Evolutionary conservation across 2,329 filamentous ascomycete species (phyloP).

Genomic region (Fusarium torreyae): DNA sequence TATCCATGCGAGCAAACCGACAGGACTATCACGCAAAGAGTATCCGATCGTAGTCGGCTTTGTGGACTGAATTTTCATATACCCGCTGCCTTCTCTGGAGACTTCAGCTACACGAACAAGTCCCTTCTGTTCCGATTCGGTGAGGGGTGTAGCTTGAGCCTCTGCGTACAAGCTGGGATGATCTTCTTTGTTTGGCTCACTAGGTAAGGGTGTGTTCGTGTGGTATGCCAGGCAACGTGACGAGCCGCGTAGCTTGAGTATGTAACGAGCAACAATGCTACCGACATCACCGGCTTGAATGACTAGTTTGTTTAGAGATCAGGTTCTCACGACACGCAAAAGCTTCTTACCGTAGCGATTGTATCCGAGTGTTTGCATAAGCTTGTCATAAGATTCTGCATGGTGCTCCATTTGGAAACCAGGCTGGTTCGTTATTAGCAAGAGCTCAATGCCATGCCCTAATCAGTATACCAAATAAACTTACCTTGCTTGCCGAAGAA

Average conservation of each 20-base stretch:
- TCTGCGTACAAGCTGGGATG: background rate
- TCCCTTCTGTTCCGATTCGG: slow-evolving; percentile 1
- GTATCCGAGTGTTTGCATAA: background rate
- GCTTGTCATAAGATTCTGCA: background rate
- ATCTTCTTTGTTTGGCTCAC: background rate
- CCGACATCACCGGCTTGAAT: slow-evolving; percentile 10
- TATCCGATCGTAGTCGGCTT: slow-evolving; percentile 82
- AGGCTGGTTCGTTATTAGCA: background rate
- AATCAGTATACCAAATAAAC: too few species aligned
- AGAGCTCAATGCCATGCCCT: too few species aligned
- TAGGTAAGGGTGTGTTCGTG: background rate
- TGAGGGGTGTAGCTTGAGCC: background rate
- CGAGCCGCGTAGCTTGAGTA: background rate
- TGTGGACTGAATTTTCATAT: slow-evolving; percentile 64
- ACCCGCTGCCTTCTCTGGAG: slow-evolving; percentile 41
- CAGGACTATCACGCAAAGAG: slow-evolving; percentile 77
- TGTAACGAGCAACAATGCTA: background rate
- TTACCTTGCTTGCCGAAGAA: background rate
- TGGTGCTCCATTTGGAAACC: slow-evolving; percentile 2
- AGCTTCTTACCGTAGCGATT: background rate
- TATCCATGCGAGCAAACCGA: slow-evolving; percentile 82
- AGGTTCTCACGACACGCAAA: too few species aligned
- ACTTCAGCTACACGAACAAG: slow-evolving; percentile 1
- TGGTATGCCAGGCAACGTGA: background rate
- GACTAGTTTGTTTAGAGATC: background rate